phyloP scores from a whole-genome alignment of 257 asterid species.

The Solanum chiquidenum region DNA sequence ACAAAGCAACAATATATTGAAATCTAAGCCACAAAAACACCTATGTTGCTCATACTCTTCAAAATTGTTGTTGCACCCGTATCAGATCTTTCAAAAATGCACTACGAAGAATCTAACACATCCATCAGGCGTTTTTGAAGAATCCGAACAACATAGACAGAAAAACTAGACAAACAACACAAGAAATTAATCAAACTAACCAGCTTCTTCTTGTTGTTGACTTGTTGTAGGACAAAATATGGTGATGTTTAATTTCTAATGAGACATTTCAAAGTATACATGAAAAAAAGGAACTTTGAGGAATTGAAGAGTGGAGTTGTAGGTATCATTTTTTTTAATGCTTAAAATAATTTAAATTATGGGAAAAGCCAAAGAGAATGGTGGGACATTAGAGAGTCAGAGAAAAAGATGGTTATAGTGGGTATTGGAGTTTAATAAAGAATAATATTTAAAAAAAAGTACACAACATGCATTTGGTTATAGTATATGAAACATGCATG shows the following conservation, averaged over 20 bases:
- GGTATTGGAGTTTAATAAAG: not conserved
- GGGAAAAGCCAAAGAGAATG: slow-evolving; percentile 29
- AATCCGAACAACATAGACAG: not conserved
- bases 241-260: slow-evolving; percentile 2
- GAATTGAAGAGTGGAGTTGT: not conserved
- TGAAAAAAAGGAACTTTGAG: not conserved
- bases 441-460: not conserved
- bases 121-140: not conserved
- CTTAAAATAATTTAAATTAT: slow-evolving; percentile 7
- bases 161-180: not conserved
- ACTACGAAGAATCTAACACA: not conserved
- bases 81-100: not conserved
- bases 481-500: slow-evolving; percentile 11
- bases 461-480: not conserved
- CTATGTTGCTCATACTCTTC: not conserved
- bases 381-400: slow-evolving; percentile 28
- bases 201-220: not conserved
- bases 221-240: slow-evolving; percentile 5
- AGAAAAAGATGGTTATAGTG: slow-evolving; percentile 5
- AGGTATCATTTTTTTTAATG: not conserved
- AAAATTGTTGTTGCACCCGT: not conserved
- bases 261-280: slow-evolving; percentile 1
- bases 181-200: not conserved
- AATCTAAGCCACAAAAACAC: not conserved
- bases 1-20: not conserved